phyloP scores from a whole-genome alignment of 2,329 filamentous ascomycete genomes.

The Dichotomopilus funicola region DNA sequence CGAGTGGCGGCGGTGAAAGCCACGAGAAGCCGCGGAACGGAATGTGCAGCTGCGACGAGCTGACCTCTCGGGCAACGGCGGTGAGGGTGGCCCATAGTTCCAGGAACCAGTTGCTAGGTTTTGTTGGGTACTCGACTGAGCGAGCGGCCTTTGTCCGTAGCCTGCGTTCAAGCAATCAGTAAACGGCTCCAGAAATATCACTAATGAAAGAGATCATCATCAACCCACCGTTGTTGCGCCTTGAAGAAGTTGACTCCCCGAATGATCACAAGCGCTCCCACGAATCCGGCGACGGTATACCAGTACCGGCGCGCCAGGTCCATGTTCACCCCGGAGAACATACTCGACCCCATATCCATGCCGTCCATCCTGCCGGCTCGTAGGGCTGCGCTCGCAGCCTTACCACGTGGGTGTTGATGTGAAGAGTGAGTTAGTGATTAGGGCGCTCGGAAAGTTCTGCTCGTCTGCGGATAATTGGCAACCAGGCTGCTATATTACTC shows the following conservation, averaged over 20 bases:
- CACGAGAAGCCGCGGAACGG: slow-evolving; percentile 42
- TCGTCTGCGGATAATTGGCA: too few species aligned
- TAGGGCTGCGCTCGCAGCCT: background rate
- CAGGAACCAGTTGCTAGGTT: slow-evolving; percentile 39
- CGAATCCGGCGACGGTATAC: slow-evolving; percentile 49
- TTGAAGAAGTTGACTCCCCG: slow-evolving; percentile 40
- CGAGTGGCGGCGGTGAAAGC: slow-evolving; percentile 52
- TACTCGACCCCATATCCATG: slow-evolving; percentile 29
- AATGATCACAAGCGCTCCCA: slow-evolving; percentile 36
- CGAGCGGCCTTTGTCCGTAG: slow-evolving; percentile 39
- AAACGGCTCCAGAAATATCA: background rate
- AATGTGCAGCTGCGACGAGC: slow-evolving; percentile 50
- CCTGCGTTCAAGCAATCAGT: slow-evolving; percentile 29
- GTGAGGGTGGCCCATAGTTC: slow-evolving; percentile 54
- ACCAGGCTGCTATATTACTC: too few species aligned
- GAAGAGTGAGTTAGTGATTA: background rate
- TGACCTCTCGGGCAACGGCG: slow-evolving; percentile 49
- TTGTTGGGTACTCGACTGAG: slow-evolving; percentile 45
- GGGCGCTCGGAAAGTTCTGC: too few species aligned
- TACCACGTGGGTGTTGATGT: background rate
- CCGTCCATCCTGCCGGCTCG: slow-evolving; percentile 23
- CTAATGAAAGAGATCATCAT: background rate
- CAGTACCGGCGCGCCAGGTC: slow-evolving; percentile 50
- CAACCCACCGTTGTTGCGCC: slow-evolving; percentile 36
- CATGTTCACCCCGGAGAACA: slow-evolving; percentile 42